phyloP scores from a whole-genome alignment of 805 yeast genomes.

The Metschnikowia dekortorum region DNA sequence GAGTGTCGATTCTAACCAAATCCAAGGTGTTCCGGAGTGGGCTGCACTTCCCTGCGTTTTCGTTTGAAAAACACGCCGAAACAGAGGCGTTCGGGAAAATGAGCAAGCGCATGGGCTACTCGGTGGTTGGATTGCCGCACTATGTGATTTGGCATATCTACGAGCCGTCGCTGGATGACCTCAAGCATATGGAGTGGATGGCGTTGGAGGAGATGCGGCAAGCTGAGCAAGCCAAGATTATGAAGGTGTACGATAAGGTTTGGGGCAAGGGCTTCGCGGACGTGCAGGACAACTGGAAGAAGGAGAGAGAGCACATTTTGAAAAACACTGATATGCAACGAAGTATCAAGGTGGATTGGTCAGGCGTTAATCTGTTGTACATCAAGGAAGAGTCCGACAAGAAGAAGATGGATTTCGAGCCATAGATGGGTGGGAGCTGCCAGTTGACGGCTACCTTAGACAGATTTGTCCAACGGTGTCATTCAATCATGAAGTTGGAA shows the following conservation, averaged over 20 bases:
- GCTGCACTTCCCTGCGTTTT: conserved; percentile 93
- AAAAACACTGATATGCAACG: conserved; percentile 70
- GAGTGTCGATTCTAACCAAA: conserved; percentile 86
- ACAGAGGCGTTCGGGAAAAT: conserved; percentile 96
- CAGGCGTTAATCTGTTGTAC: conserved; percentile 49
- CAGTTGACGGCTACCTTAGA: too few relatives aligned
- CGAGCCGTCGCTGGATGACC: conserved; percentile 91
- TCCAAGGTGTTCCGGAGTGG: conserved; percentile 86
- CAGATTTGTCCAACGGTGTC: too few relatives aligned
- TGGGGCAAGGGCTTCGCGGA: conserved; percentile 80
- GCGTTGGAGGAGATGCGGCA: conserved; percentile 71
- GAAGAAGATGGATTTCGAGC: conserved; percentile 40
- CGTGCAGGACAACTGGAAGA: conserved; percentile 66
- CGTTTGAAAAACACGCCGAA: conserved; percentile 94
- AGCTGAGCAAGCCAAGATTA: conserved; percentile 57
- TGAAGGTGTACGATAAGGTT: conserved; percentile 61
- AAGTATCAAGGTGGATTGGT: conserved; percentile 62
- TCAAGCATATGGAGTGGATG: conserved; percentile 85
- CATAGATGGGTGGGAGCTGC: conserved; percentile 13
- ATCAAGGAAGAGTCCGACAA: conserved; percentile 27
- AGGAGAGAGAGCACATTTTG: conserved; percentile 65
- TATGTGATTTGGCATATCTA: conserved; percentile 87
- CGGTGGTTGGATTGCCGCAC: conserved; percentile 88
- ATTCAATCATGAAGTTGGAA: too few relatives aligned
- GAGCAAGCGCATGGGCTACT: conserved; percentile 79